A percentile compares a stretch with the other conserved stretches of the same genome.
These are phyloP conservation scores for Podochytrium sp. DNA, from an alignment of 192 early-diverging fungal species.

Conservation along the genomic window DNA sequence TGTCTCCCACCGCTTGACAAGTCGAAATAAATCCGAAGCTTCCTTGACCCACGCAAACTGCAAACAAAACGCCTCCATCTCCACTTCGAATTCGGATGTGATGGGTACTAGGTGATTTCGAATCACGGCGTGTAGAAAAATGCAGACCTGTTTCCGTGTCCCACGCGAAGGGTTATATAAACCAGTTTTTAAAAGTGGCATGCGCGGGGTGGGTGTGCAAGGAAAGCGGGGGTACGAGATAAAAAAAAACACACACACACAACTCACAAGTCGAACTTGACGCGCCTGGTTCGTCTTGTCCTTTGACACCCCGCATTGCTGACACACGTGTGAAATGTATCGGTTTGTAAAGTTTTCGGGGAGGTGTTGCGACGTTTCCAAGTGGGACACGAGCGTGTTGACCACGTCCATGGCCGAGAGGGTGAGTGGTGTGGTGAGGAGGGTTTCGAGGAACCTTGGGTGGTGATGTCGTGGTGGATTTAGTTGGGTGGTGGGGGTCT, in stretches of 20 bases:
- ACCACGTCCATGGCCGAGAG: constrained; percentile 43
- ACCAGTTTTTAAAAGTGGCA: too few relatives aligned
- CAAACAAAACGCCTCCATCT: constrained; percentile 50
- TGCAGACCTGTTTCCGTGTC: constrained; percentile 51
- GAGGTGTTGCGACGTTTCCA: constrained; percentile 6
- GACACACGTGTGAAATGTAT: constrained; percentile 34
- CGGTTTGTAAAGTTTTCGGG: constrained; percentile 29
- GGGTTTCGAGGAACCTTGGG: constrained; percentile 23
- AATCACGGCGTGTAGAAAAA: constrained; percentile 42
- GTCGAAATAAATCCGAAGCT: constrained; percentile 39
- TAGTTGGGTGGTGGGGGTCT: background rate
- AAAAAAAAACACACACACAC: too few relatives aligned
- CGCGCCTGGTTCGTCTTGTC: constrained; percentile 40
- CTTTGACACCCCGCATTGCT: constrained; percentile 25
- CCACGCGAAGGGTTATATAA: too few relatives aligned
- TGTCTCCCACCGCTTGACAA: constrained; percentile 39
- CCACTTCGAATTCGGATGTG: constrained; percentile 32
- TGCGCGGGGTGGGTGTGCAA: too few relatives aligned
- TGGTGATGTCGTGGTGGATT: too few relatives aligned
- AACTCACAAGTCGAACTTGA: constrained; percentile 38
- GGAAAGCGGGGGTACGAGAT: background rate
- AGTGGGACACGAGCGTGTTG: constrained; percentile 33
- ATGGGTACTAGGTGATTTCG: constrained; percentile 18
- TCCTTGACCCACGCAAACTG: constrained; percentile 44
- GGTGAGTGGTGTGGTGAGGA: constrained; percentile 31